Evolutionary conservation across 2,329 filamentous ascomycete genomes (phyloP).

Genomic region (Xylaria polymorpha): DNA sequence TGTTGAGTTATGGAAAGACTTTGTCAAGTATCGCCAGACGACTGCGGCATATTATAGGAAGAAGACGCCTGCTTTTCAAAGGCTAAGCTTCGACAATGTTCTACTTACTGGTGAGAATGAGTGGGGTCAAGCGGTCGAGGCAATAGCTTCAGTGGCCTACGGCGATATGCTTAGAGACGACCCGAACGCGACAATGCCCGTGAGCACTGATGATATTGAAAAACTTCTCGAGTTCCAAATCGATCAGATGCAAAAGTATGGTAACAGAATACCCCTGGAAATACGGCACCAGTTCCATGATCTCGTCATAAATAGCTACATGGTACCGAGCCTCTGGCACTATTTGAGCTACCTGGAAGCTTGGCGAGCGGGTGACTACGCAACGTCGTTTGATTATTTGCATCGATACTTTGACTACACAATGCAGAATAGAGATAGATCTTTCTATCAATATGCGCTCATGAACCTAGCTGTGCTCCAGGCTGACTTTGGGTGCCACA

Average conservation of each 20-base stretch:
- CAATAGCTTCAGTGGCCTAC: slow-evolving; percentile 61
- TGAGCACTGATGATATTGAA: slow-evolving; percentile 84
- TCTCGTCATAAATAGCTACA: slow-evolving; percentile 73
- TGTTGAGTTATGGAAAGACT: slow-evolving; percentile 81
- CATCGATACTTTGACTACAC: slow-evolving; percentile 98
- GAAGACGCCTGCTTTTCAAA: slow-evolving; percentile 69
- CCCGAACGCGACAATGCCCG: slow-evolving; percentile 55
- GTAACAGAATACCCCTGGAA: slow-evolving; percentile 79
- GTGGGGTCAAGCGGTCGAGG: slow-evolving; percentile 63
- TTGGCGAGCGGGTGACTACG: slow-evolving; percentile 91
- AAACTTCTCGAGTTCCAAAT: slow-evolving; percentile 88
- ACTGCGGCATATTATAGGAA: slow-evolving; percentile 74
- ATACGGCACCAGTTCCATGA: slow-evolving; percentile 77
- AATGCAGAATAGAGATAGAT: slow-evolving; percentile 83
- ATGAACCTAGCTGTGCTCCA: slow-evolving; percentile 94
- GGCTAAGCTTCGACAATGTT: slow-evolving; percentile 69
- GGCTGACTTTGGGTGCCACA: slow-evolving; percentile 91
- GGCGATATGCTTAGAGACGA: slow-evolving; percentile 64
- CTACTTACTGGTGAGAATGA: slow-evolving; percentile 61
- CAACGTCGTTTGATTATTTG: slow-evolving; percentile 87
- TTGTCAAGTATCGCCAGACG: slow-evolving; percentile 82
- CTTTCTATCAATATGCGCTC: slow-evolving; percentile 93
- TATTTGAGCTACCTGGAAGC: slow-evolving; percentile 90
- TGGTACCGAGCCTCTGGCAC: slow-evolving; percentile 79
- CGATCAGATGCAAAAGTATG: slow-evolving; percentile 84